A percentile compares a stretch with the other conserved stretches of the same genome.
Conservation (phyloP, 352 stramenopile genomes). For the Globisporangium iwayamae region DNA sequence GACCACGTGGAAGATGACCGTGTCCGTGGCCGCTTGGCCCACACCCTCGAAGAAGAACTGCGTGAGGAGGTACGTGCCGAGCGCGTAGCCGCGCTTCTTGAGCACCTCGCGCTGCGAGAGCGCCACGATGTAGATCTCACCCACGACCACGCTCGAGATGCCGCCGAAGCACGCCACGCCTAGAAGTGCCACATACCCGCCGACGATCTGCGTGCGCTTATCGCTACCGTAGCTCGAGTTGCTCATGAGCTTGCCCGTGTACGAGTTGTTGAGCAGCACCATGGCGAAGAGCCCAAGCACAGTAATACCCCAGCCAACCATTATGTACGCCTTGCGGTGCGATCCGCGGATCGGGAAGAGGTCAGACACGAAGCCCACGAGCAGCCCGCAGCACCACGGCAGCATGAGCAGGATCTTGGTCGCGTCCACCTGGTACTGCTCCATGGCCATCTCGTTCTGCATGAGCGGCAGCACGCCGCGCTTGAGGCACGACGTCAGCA, state of each 20-base stretch:
- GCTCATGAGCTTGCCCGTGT: constrained; percentile 20
- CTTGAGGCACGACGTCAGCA: constrained; percentile 43
- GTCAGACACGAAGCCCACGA: constrained; percentile 20
- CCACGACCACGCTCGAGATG: constrained; percentile 37
- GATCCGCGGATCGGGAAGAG: constrained; percentile 16
- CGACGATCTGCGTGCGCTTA: constrained; percentile 22
- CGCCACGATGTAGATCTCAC: constrained; percentile 40
- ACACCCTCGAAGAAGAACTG: constrained; percentile 35
- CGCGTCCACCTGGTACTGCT: constrained; percentile 32
- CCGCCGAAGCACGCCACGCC: constrained; percentile 39
- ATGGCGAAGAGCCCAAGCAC: constrained; percentile 33
- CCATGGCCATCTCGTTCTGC: constrained; percentile 32
- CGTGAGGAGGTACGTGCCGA: constrained; percentile 31
- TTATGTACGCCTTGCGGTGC: constrained; percentile 22
- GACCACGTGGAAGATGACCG: constrained; percentile 27
- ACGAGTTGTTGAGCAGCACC: constrained; percentile 31
- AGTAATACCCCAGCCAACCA: constrained; percentile 18
- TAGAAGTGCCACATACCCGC: constrained; percentile 32
- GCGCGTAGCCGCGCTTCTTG: constrained; percentile 24
- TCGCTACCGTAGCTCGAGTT: constrained; percentile 17
- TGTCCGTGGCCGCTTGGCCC: constrained; percentile 29
- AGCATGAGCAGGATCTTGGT: constrained; percentile 34
- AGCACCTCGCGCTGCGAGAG: constrained; percentile 32
- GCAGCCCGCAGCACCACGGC: constrained; percentile 31
- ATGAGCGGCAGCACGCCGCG: constrained; percentile 35